Conservation (phyloP, 345 rosid species). For the Eucalyptus rudis region DNA sequence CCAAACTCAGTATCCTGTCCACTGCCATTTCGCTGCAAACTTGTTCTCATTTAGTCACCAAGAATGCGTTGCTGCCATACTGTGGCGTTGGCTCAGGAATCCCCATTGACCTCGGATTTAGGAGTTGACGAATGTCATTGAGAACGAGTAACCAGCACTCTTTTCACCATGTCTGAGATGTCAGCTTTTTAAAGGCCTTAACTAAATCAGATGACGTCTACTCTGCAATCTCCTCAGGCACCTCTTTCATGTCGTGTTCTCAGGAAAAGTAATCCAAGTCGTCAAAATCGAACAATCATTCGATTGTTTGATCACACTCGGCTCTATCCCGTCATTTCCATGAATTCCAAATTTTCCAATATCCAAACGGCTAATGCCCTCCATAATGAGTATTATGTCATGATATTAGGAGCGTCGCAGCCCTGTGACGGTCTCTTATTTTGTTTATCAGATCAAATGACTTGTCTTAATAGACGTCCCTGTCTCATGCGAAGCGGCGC, state of each 20-base stretch:
- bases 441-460: neutral
- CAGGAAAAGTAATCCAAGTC: neutral
- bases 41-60: neutral
- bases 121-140: neutral
- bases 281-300: fast-evolving
- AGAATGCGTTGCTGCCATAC: neutral
- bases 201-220: neutral
- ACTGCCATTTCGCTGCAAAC: neutral
- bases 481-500: neutral
- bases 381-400: neutral
- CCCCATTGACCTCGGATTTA: fast-evolving
- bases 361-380: fast-evolving
- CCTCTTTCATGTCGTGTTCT: neutral
- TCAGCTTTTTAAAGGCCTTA: neutral
- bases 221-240: neutral
- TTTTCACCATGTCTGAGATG: neutral
- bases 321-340: neutral
- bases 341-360: neutral
- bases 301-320: fast-evolving
- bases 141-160: neutral
- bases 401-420: fast-evolving
- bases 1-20: neutral
- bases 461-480: neutral
- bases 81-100: neutral
- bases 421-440: neutral